Evolutionary conservation across 139 green algal species (phyloP), one percentile per base, ranked within the genome.

Genomic region (Chlamydomonas eustigma): DNA sequence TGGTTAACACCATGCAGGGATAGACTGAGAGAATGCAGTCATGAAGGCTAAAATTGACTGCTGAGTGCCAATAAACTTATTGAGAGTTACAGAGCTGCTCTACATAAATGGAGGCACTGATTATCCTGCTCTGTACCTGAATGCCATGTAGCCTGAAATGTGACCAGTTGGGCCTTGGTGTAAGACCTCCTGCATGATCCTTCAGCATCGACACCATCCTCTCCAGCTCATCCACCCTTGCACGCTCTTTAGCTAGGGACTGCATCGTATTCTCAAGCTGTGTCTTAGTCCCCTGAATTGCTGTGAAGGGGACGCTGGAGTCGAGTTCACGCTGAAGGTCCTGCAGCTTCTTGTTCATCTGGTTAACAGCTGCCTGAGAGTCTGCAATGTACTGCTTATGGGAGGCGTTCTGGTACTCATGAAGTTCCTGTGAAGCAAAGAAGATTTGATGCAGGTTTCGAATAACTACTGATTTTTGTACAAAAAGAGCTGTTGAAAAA

Each of bases 91-190:
- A 33, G 4, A 30, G 25, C 38, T 31, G n/a, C 2, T 2, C 22
- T 1, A 63, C 5, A 37, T 24, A 63, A 24, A 18, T 24, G 22
- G 22, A 18, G 22, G 18, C 50, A 18, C 50, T 24, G 25, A 30
- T n/a, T 25, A 50, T 35, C 24, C 37, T 36, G 25, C 33, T 0
- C 2, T 51, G 4, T 34, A 73, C 74, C 74, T 66, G 28, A 33
- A 72, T 12, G 1, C 39, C 39, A 32, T 81, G 76, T 8, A 73
- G 52, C 4, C 65, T 58, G 1, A 81, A 50, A 51, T 74, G 50
- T 0, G 66, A 28, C 76, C 76, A 81, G 39, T 73, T 33, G 1
- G 76, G 76, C 51, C 76, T 37, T 4, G 69, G 76, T 2, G 76
- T 76, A 69, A 76, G 76, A 35, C 74, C 22, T 37, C 75, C 69